phyloP scores from a whole-genome alignment of 2,329 filamentous ascomycete species.

The Nemania serpens region DNA sequence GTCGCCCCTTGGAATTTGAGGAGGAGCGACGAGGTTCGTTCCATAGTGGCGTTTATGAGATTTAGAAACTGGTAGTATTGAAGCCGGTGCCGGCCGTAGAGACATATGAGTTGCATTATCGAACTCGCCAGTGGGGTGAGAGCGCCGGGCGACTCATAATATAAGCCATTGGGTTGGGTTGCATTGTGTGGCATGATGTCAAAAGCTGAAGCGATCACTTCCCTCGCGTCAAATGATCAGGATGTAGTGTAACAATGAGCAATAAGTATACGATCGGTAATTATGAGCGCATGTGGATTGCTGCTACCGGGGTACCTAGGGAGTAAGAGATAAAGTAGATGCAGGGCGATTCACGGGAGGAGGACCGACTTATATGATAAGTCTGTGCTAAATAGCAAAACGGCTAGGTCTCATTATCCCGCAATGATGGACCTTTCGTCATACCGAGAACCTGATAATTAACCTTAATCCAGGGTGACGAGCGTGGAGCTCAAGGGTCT shows the following conservation, averaged over 20 bases:
- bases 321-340: neutral
- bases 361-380: slow-evolving; percentile 19
- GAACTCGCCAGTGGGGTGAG: slow-evolving; percentile 30
- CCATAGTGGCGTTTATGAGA: slow-evolving; percentile 34
- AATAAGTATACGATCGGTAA: slow-evolving; percentile 15
- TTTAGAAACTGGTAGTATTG: slow-evolving; percentile 33
- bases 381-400: neutral
- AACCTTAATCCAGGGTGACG: slow-evolving; percentile 18
- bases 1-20: slow-evolving; percentile 20
- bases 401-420: neutral
- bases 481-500: slow-evolving; percentile 16
- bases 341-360: slow-evolving; percentile 24
- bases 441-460: slow-evolving; percentile 20
- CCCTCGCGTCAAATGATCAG: neutral
- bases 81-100: slow-evolving; percentile 30
- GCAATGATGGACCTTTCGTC: slow-evolving; percentile 6
- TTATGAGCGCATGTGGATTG: slow-evolving; percentile 9
- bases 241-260: slow-evolving; percentile 22
- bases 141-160: slow-evolving; percentile 33
- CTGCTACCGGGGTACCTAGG: neutral
- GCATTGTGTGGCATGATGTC: slow-evolving; percentile 29
- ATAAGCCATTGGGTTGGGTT: slow-evolving; percentile 25
- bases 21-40: slow-evolving; percentile 26
- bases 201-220: slow-evolving; percentile 7
- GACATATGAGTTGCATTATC: slow-evolving; percentile 25